Base-by-base conservation (phyloP, 2,329 filamentous ascomycete genomes). In the Penicillium decumbens region DNA sequence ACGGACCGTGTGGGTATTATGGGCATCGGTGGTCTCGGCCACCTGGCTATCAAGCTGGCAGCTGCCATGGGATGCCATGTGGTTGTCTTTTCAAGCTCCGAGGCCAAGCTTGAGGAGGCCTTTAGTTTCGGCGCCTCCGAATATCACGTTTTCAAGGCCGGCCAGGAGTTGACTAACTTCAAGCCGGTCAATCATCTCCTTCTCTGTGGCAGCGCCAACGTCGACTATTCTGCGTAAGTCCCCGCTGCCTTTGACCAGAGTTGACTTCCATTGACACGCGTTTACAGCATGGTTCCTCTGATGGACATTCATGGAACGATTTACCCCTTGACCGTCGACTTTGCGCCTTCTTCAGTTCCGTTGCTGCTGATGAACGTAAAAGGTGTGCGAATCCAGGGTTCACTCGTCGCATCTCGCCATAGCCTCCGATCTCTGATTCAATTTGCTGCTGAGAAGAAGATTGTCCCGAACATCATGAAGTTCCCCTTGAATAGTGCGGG, bases 21-120 rank as follows among this genome's bases (percentile, higher is more conserved):
- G 13, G 85, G 87, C 2, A 72, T 89, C 6, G 87, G 87, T 18
- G 86, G 86, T 0, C 72, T 89, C 0, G 85, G 86, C 0, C 85
- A 90, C 60, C 82, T 89, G 53, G 87, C 80, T 0, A 68, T 90
- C 23, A 77, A 88, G 57, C 87, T 80, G 63, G 82, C 85, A 0
- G 80, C 79, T 54, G 85, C 85, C 1, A 74, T 90, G 1, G 84
- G 84, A n/a, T 84, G 82, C 28, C 81, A 87, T 32, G 67, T 69
- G 12, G 65, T 68, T 13, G 65, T 63, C 1, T 45, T 67, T 6
- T 66, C 63, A 2, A 59, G 62, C 33, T 58, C 61, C 6, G 58
- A 60, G 25, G 47, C 56, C 15, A 67, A 67, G 52, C 56, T 60
- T 1, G 48, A 63, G 24, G 61, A 63, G 38, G 65, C 63, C 1